A percentile compares a stretch with the other conserved stretches of the same genome.
These are phyloP conservation scores for Rhizopogon rudus DNA, from an alignment of 768 basidiomycete species.

Conservation along the genomic window DNA sequence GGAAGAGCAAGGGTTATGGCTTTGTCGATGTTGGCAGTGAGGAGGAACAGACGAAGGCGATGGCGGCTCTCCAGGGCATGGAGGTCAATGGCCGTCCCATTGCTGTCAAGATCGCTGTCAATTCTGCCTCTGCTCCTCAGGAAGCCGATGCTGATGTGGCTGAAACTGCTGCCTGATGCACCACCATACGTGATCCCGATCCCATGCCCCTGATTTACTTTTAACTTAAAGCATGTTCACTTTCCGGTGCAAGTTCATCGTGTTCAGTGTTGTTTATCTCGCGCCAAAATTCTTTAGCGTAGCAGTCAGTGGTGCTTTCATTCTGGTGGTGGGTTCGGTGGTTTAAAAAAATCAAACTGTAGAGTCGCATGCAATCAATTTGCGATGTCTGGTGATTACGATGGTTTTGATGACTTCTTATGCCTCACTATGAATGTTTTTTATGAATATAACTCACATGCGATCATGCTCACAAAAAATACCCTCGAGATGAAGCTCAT, in stretches of 20 bases:
- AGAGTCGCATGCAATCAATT: conserved; percentile 25
- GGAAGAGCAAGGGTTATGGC: conserved; percentile 94
- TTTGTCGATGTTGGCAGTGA: conserved; percentile 93
- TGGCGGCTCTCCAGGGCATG: conserved; percentile 81
- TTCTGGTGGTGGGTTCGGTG: conserved; percentile 38
- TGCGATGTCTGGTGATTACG: conserved; percentile 22
- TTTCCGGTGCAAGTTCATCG: conserved; percentile 17
- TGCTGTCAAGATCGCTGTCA: conserved; percentile 94
- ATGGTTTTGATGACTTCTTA: conserved; percentile 23
- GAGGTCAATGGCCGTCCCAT: conserved; percentile 82
- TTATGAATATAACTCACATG: no score
- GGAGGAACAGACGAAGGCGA: conserved; percentile 88
- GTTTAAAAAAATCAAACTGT: conserved; percentile 32
- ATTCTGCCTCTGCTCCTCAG: conserved; percentile 63
- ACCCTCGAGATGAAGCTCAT: no score
- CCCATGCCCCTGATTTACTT: conserved; percentile 20
- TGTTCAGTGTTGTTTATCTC: conserved; percentile 28
- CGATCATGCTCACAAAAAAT: no score
- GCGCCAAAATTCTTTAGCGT: conserved; percentile 33
- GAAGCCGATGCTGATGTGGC: conserved; percentile 35
- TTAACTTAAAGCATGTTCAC: conserved; percentile 21
- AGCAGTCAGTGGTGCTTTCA: conserved; percentile 23
- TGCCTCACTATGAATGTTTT: conserved; percentile 1
- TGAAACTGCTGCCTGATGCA: conserved; percentile 26
- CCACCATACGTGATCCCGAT: conserved; percentile 9